Evolutionary conservation across 192 early-diverging fungal genomes (phyloP).

Genomic region (Allomyces macrogynus): DNA sequence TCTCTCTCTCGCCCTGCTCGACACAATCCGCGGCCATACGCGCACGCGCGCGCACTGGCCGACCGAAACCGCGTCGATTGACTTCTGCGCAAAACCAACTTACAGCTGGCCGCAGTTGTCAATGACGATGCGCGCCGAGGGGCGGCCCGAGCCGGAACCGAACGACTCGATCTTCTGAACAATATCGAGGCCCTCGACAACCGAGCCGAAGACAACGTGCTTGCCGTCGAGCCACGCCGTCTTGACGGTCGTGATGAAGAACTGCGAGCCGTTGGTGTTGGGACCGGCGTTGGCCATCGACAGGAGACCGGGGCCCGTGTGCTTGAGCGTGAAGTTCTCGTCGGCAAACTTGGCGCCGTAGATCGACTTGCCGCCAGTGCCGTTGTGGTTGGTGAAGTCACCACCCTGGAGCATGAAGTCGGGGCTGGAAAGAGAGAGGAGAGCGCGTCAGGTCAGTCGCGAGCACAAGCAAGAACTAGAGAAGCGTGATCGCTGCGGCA

Average conservation of each 20-base stretch:
- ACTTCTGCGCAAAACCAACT: not conserved
- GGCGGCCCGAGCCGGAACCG: constrained; percentile 28
- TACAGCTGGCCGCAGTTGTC: constrained; percentile 43
- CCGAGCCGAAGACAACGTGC: constrained; percentile 63
- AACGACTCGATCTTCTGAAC: constrained; percentile 38
- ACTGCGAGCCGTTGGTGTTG: constrained; percentile 74
- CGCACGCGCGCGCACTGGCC: no score
- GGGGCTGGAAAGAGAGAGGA: constrained; percentile 5
- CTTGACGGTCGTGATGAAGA: constrained; percentile 70
- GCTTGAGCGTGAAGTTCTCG: constrained; percentile 41
- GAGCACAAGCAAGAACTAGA: not conserved
- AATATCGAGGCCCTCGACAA: constrained; percentile 44
- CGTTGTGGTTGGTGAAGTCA: constrained; percentile 68
- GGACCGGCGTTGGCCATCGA: constrained; percentile 78
- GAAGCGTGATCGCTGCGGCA: not conserved
- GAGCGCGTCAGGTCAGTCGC: not conserved
- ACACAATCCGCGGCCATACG: no score
- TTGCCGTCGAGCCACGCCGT: constrained; percentile 74
- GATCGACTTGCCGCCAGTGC: constrained; percentile 79
- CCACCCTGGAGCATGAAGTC: constrained; percentile 71
- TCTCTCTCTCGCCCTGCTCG: no score
- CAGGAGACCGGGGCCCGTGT: constrained; percentile 39
- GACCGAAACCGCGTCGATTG: no score
- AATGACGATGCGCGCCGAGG: constrained; percentile 31
- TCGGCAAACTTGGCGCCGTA: constrained; percentile 53